Conservation (phyloP, 768 basidiomycete genomes). For the Lactarius sp. region DNA sequence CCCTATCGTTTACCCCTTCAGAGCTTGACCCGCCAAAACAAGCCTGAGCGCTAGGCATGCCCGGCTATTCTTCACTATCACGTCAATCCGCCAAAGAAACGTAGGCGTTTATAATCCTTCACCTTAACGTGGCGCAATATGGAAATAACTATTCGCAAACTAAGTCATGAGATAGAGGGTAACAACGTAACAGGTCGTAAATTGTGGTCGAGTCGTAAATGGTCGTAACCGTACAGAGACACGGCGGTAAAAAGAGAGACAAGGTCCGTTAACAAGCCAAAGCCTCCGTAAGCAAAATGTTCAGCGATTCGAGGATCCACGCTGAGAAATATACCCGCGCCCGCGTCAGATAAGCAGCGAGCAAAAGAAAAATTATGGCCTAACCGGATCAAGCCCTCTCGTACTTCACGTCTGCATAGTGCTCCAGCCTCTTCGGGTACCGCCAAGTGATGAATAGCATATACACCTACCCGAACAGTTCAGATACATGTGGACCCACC, state of each 20-base stretch:
- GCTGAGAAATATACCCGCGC: constrained; percentile 32
- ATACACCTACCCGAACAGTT: constrained; percentile 46
- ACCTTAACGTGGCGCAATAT: constrained; percentile 8
- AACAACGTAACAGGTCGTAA: constrained; percentile 26
- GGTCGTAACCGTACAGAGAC: constrained; percentile 31
- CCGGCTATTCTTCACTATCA: constrained; percentile 20
- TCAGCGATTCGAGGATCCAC: neutral
- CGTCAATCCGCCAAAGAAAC: constrained; percentile 21
- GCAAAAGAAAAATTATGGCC: constrained; percentile 19
- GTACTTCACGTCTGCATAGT: constrained; percentile 61
- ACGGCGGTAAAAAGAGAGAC: constrained; percentile 30
- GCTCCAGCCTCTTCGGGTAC: constrained; percentile 63
- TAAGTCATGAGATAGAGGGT: constrained; percentile 18
- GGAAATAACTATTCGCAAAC: constrained; percentile 19
- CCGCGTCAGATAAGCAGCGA: constrained; percentile 17
- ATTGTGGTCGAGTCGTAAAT: constrained; percentile 31
- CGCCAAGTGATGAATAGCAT: constrained; percentile 76
- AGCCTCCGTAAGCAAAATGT: constrained; percentile 20
- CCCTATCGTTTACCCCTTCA: constrained; percentile 20
- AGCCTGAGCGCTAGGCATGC: constrained; percentile 16
- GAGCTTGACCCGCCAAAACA: constrained; percentile 20
- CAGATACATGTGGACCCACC: constrained; percentile 14
- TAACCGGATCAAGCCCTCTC: constrained; percentile 53
- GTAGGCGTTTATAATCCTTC: constrained; percentile 9
- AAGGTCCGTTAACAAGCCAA: constrained; percentile 30